phyloP scores from a whole-genome alignment of 106 monocot species.

The Gastrodia elata region DNA sequence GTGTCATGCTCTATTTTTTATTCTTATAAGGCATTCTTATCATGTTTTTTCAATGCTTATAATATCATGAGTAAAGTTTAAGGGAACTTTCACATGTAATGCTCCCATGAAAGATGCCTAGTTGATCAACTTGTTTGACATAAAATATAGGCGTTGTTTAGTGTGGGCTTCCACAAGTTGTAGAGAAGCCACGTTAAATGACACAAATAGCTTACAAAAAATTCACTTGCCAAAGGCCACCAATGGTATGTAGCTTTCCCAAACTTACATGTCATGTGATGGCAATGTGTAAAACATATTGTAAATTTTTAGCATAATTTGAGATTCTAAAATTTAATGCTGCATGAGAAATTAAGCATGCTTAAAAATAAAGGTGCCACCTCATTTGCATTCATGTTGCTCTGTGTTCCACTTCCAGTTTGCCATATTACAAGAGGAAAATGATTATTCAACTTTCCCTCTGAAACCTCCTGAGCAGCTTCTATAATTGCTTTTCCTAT shows the following conservation, averaged over 20 bases:
- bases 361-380: constrained; percentile 16
- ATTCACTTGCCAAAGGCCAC: background rate
- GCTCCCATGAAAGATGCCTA: background rate
- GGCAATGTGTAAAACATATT: background rate
- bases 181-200: background rate
- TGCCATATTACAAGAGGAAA: constrained; percentile 99
- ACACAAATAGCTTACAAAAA: background rate
- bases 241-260: background rate
- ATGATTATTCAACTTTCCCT: constrained; percentile 91
- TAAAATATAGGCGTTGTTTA: background rate
- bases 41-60: background rate
- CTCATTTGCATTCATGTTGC: constrained; percentile 99
- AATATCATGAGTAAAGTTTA: background rate
- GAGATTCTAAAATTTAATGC: background rate
- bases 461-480: constrained; percentile 90
- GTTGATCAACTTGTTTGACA: background rate
- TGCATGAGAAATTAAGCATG: background rate
- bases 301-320: background rate
- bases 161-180: background rate
- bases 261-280: background rate
- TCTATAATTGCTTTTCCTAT: constrained; percentile 96
- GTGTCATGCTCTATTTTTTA: background rate
- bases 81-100: background rate
- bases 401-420: constrained; percentile 98
- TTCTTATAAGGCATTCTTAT: background rate